Base-by-base conservation (phyloP, 225 moss, liverwort and hornwort species). In the Neckera pumila region DNA sequence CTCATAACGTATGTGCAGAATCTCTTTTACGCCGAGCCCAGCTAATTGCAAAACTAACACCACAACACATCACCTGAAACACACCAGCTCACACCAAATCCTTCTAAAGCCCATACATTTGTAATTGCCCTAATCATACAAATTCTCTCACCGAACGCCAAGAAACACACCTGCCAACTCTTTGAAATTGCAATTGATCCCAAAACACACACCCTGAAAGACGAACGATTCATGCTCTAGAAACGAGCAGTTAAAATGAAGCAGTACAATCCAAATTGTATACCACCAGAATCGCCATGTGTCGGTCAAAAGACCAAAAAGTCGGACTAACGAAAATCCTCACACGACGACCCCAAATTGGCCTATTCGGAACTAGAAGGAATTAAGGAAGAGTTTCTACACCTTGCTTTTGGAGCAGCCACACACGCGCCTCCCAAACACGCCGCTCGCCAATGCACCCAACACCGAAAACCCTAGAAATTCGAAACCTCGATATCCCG, bases 401-500 rank as follows among this genome's bases (percentile, higher is more conserved):
- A 89, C 91, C 89, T 91, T 73, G 28, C n/a, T 17, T 56, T 81
- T 5, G 38, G 13, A 86, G 64, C 1, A 61, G 47, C 11, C 42
- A 81, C 70, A 34, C 54, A 63, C 33, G 76, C 45, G 65, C 54
- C 65, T 64, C 76, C 76, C 49, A 79, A 69, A 38, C 51, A 76
- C 66, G 66, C 58, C 82, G n/a, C 34, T 57, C 72, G 72, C 64
- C 76, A 88, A 85, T 85, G 64, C 65, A 53, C 61, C 38, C 79
- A 73, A 54, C 84, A 25, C 79, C 53, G 77, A 45, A 83, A 89
- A 84, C 80, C 91, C 87, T 91, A 84, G 53, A 84, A 88, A 86
- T 62, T 77, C 56, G 77, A 61, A 86, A 76, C 61, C 60, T 70
- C 49, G 53, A 26, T 58, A 77, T 62, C 54, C 80, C 66, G 54